A percentile compares a stretch with the other conserved stretches of the same genome.
These are phyloP conservation scores for Aaosphaeria pasadenensis DNA, from an alignment of 2,329 filamentous ascomycete genomes.

Conservation along the genomic window DNA sequence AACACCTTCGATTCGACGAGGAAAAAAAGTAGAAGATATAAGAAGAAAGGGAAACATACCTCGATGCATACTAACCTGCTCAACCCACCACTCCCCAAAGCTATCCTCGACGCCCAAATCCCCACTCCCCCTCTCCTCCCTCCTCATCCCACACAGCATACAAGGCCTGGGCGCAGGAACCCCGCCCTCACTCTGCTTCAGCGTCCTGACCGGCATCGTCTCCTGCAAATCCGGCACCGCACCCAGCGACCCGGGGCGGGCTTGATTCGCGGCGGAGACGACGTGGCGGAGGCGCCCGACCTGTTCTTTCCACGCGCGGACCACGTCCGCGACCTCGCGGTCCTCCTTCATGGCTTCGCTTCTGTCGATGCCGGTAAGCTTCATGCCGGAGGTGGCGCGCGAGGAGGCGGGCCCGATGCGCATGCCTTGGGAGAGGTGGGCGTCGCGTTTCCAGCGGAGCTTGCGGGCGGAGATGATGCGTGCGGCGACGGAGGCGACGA, in stretches of 20 bases:
- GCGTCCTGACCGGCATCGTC: constrained; percentile 63
- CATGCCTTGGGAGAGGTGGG: constrained; percentile 81
- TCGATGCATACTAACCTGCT: constrained; percentile 66
- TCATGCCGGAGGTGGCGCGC: constrained; percentile 74
- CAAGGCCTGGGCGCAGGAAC: constrained; percentile 73
- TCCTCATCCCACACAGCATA: constrained; percentile 80
- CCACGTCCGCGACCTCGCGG: constrained; percentile 75
- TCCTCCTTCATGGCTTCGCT: constrained; percentile 80
- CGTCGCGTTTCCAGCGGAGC: constrained; percentile 86
- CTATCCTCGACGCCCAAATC: constrained; percentile 80
- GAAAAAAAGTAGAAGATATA: too few relatives aligned
- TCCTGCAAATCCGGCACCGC: constrained; percentile 69
- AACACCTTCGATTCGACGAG: background rate
- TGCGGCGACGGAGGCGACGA: constrained; percentile 66
- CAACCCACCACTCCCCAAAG: constrained; percentile 96
- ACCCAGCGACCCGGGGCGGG: constrained; percentile 35
- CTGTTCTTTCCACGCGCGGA: constrained; percentile 71
- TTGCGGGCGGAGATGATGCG: constrained; percentile 82
- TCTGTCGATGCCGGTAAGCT: constrained; percentile 81
- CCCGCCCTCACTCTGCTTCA: constrained; percentile 62
- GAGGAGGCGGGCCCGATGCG: constrained; percentile 75
- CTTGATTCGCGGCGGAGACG: constrained; percentile 63
- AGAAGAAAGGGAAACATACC: constrained; percentile 32
- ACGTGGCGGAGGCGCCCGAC: constrained; percentile 72
- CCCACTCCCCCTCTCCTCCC: constrained; percentile 76